phyloP scores from a whole-genome alignment of 2,329 filamentous ascomycete genomes.

The Cryphonectria japonica region DNA sequence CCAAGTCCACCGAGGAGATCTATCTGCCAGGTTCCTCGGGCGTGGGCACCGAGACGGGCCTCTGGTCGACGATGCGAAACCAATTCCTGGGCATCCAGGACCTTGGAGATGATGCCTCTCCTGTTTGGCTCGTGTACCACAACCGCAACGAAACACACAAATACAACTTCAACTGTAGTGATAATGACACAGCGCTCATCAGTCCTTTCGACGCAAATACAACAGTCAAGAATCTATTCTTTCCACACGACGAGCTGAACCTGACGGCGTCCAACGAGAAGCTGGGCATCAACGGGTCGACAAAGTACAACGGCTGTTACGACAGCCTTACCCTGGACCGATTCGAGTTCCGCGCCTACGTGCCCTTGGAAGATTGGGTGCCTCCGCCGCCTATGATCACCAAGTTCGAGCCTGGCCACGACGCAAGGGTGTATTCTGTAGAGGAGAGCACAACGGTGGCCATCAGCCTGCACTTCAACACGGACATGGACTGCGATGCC shows the following conservation, averaged over 20 bases:
- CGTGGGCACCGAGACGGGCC: conserved; percentile 55
- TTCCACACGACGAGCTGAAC: conserved; percentile 60
- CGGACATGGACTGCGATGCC: conserved; percentile 57
- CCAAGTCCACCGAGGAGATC: conserved; percentile 58
- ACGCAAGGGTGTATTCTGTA: conserved; percentile 58
- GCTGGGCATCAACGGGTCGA: conserved; percentile 52
- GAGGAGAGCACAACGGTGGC: conserved; percentile 40
- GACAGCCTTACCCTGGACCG: conserved; percentile 52
- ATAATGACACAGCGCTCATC: conserved; percentile 53
- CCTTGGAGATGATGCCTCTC: conserved; percentile 45
- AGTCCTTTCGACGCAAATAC: conserved; percentile 57
- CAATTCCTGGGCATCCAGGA: conserved; percentile 50
- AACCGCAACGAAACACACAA: conserved; percentile 54
- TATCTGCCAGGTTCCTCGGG: conserved; percentile 56
- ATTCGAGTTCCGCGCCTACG: conserved; percentile 63
- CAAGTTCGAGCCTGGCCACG: conserved; percentile 62
- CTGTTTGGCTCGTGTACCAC: conserved; percentile 55
- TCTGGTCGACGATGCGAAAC: conserved; percentile 63
- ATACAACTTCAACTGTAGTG: conserved; percentile 52
- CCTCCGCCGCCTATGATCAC: conserved; percentile 60
- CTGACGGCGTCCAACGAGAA: conserved; percentile 48
- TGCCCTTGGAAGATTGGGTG: conserved; percentile 55
- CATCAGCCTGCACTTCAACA: conserved; percentile 60
- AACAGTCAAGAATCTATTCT: conserved; percentile 66
- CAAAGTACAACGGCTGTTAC: conserved; percentile 57